Evolutionary conservation across 2,329 filamentous ascomycete species (phyloP).

Genomic region (Amesomyces nigricolor): DNA sequence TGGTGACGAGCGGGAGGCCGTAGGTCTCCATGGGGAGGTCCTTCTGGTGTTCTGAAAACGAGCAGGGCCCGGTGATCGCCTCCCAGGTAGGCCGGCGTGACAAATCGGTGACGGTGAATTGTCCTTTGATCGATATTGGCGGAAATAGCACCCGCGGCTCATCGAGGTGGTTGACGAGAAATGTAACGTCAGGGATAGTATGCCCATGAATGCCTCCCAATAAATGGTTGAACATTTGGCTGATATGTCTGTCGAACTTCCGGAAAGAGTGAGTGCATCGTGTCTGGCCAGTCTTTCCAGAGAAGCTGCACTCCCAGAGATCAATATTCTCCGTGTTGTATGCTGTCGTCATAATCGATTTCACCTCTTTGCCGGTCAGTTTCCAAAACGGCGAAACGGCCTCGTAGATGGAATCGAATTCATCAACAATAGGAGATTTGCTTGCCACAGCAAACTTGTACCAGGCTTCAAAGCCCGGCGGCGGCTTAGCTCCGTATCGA

Average conservation of each 20-base stretch:
- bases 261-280: conserved; percentile 33
- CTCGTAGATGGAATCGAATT: conserved; percentile 42
- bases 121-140: conserved; percentile 13
- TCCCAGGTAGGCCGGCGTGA: conserved; percentile 31
- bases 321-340: conserved; percentile 29
- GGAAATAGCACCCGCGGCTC: conserved; percentile 40
- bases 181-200: conserved; percentile 34
- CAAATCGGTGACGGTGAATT: conserved; percentile 27
- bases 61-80: conserved; percentile 31
- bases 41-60: neutral
- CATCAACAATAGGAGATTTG: conserved; percentile 43
- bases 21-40: conserved; percentile 21
- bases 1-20: conserved; percentile 35
- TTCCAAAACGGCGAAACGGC: conserved; percentile 38
- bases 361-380: conserved; percentile 34
- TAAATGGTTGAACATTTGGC: conserved; percentile 30
- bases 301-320: conserved; percentile 34
- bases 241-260: conserved; percentile 32
- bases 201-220: conserved; percentile 23
- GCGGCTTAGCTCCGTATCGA: conserved; percentile 40
- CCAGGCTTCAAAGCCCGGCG: conserved; percentile 44
- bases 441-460: conserved; percentile 37
- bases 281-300: conserved; percentile 21
- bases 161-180: conserved; percentile 45
- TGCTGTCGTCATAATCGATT: conserved; percentile 27